These are phyloP conservation scores for Geotrichum reessii DNA, from an alignment of 1,139 yeast genomes.

Conservation along the genomic window DNA sequence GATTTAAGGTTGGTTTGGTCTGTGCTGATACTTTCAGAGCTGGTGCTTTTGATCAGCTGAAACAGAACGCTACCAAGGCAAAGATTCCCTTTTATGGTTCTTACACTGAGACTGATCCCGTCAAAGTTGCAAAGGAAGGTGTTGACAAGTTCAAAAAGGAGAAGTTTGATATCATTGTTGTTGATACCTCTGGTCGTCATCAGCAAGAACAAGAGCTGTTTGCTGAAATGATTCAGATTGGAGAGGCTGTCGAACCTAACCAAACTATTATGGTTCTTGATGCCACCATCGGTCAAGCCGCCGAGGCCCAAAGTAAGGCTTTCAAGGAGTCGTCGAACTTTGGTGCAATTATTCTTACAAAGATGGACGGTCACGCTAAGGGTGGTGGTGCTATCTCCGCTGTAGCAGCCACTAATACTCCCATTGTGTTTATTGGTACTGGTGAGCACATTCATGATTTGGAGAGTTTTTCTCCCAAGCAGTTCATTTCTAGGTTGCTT, in stretches of 20 bases:
- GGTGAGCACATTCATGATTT: constrained; percentile 95
- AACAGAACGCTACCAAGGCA: constrained; percentile 94
- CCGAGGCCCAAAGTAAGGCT: constrained; percentile 90
- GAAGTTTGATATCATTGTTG: constrained; percentile 86
- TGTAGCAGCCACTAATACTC: constrained; percentile 94
- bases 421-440: constrained; percentile 95
- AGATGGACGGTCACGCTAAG: constrained; percentile 98
- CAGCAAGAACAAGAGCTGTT: constrained; percentile 90
- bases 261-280: constrained; percentile 97
- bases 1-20: constrained; percentile 89
- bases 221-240: constrained; percentile 90
- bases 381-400: constrained; percentile 99
- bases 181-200: constrained; percentile 97
- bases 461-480: constrained; percentile 84
- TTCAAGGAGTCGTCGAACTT: constrained; percentile 89
- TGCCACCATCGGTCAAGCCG: constrained; percentile 97
- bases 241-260: constrained; percentile 77
- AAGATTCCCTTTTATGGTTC: constrained; percentile 93
- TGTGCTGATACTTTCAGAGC: constrained; percentile 99
- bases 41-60: constrained; percentile 97
- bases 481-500: constrained; percentile 79
- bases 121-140: constrained; percentile 84
- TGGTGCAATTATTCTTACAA: constrained; percentile 91
- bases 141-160: constrained; percentile 87
- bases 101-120: constrained; percentile 94